Base-by-base conservation (phyloP, 2,329 filamentous ascomycete species). In the Biscogniauxia mediterranea region DNA sequence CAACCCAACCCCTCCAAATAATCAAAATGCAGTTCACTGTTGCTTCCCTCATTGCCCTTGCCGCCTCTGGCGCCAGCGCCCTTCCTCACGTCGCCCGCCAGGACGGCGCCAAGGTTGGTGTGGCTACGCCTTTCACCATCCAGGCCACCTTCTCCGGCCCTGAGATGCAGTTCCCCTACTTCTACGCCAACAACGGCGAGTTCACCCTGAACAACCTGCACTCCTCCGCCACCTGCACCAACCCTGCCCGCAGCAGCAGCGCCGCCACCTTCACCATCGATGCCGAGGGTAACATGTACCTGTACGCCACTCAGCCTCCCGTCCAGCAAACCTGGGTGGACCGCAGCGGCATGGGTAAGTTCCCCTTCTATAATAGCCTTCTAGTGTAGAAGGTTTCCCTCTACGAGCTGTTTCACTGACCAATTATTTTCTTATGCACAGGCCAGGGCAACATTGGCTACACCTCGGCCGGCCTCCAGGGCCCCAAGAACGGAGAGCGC, bases 331-430 rank as follows among this genome's bases (percentile, higher is more conserved):
- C 83, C 56, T 87, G 69, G 64, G 80, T 80, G 50, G 84, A 88
- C 71, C 80, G 81, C 52, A 85, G 82, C 53, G 84, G 83, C 68
- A 85, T 86, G 83, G 84, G 82, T 80, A 80, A 51, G 79, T 68
- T 21, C 23, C 38, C 56, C 23, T 23, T 23, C 23, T 23, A 23
- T 23, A 5, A 23, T 5, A 23, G 23, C 23, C 23, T 23, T 23
- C 23, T 23, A n/a, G n/a, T n/a, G n/a, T n/a, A 23, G 23, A 23
- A 23, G 23, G 23, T 7, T 26, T 7, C n/a, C 32, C 21, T 57
- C n/a, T 21, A 8, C 19, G 2, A 32, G 28, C 28, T 21, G 3
- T 51, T n/a, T 23, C 19, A 5, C 17, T 13, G n/a, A n/a, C n/a
- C n/a, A 26, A 20, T 5, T 2, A 52, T 19, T 32, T 6, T 32